Evolutionary conservation across 768 basidiomycete genomes (phyloP).

Genomic region (Russula emetica): DNA sequence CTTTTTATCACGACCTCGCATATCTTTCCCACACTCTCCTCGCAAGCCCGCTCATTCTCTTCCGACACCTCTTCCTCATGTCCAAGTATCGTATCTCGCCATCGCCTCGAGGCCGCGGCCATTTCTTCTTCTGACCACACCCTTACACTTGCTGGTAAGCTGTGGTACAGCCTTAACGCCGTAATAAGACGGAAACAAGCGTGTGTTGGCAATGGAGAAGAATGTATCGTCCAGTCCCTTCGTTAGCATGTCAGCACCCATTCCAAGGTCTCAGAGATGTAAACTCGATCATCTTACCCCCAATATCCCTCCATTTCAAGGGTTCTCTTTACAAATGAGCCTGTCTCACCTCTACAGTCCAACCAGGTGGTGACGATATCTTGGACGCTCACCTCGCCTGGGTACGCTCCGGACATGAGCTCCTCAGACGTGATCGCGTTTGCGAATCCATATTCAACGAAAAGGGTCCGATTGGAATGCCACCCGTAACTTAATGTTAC

Average conservation of each 20-base stretch:
- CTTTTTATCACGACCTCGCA: conserved; percentile 43
- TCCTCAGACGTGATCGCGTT: conserved; percentile 36
- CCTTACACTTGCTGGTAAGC: conserved; percentile 35
- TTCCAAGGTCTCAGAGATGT: conserved; percentile 1
- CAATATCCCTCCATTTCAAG: conserved; percentile 72
- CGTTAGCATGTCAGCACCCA: conserved; percentile 5
- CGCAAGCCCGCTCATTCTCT: conserved; percentile 34
- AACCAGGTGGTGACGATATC: conserved; percentile 51
- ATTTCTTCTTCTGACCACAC: conserved; percentile 27
- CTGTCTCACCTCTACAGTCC: conserved; percentile 38
- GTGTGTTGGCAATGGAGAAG: conserved; percentile 53
- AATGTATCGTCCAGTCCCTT: conserved; percentile 81
- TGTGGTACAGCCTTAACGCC: conserved; percentile 61
- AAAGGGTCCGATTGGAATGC: conserved; percentile 72
- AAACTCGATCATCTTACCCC: conserved; percentile 51
- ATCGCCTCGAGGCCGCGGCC: conserved; percentile 40
- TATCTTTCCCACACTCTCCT: conserved; percentile 36
- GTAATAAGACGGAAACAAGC: conserved; percentile 79
- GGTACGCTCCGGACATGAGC: conserved; percentile 31
- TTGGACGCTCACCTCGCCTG: conserved; percentile 63
- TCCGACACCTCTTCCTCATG: conserved; percentile 30
- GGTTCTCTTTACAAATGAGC: conserved; percentile 46
- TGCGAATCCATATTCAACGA: conserved; percentile 90
- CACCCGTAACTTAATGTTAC: conserved; percentile 74
- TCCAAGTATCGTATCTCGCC: conserved; percentile 50